Evolutionary conservation across 2,329 filamentous ascomycete genomes (phyloP), one percentile per base, ranked within the genome.

Genomic region (Cladosporium sp.): DNA sequence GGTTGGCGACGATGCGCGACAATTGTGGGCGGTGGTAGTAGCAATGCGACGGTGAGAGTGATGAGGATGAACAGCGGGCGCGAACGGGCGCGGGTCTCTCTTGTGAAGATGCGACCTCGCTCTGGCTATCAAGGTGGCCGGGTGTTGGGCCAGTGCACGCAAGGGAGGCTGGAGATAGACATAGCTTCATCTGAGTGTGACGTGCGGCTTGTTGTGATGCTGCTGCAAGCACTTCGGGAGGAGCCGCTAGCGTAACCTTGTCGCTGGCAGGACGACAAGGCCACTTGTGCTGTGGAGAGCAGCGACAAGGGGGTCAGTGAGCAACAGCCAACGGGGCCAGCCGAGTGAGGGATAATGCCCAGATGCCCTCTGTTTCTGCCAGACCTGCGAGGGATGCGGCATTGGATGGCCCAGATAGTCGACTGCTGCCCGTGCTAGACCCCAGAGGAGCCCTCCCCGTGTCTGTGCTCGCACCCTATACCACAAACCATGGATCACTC

Each of bases 1-100:
- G 48, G 63, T 65, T 25, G 18, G 63, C 63, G 53, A 65, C 53
- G 39, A 58, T 65, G 53, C 63, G 63, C 63, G 56, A 65, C 63
- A 30, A 16, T 7, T 34, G 43, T 43, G 25, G 14, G 13, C 4
- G 48, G 56, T 34, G 43, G 26, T 28, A 51, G 28, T 21, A 23
- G 34, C 34, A 25, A 43, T 58, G 56, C 56, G 51, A 54, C 51
- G 18, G 25, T 13, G 51, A 21, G 30, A 32, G 51, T 21, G 28
- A 14, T 54, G 51, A 54, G 51, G 26, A 5, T 7, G 4, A 32
- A 28, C 7, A 30, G 51, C 16, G 18, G 51, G 26, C 51, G 51
- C 51, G 32, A 54, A 32, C 16, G 26, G 51, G 26, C 16, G 18
- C 1, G 51, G 51, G 51, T 32, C 16, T 30, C 46, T n/a, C 28